Evolutionary conservation across 257 asterid genomes (phyloP).

Genomic region (Pogostemon cablin): DNA sequence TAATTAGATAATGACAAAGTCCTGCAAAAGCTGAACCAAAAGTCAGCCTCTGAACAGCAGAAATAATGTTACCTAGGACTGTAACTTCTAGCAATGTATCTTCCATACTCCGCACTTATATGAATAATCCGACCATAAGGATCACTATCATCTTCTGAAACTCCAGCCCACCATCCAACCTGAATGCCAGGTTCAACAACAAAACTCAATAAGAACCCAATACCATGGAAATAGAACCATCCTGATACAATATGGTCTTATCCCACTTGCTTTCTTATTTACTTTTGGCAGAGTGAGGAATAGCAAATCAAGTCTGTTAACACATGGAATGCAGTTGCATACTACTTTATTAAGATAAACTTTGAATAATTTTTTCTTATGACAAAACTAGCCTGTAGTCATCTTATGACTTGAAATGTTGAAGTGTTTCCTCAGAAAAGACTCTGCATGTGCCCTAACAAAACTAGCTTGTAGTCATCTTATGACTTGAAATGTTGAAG

Average conservation of each 20-base stretch:
- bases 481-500: not conserved
- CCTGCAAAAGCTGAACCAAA: slow-evolving; percentile 19
- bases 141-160: slow-evolving; percentile 69
- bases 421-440: slow-evolving; percentile 6
- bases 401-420: not conserved
- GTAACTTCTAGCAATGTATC: slow-evolving; percentile 89
- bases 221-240: not conserved
- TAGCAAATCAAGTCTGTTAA: slow-evolving; percentile 19
- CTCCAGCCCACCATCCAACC: slow-evolving; percentile 99
- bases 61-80: slow-evolving; percentile 78
- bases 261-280: not conserved
- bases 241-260: slow-evolving; percentile 12
- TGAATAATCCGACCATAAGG: slow-evolving; percentile 89
- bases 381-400: slow-evolving; percentile 9
- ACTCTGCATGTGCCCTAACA: slow-evolving; percentile 15
- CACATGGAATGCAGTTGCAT: not conserved
- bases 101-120: slow-evolving; percentile 88
- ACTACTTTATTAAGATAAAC: not conserved
- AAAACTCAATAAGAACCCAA: slow-evolving; percentile 28
- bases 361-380: not conserved
- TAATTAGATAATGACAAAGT: not conserved
- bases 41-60: slow-evolving; percentile 4
- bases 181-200: slow-evolving; percentile 44
- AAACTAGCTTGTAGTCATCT: slow-evolving; percentile 4
- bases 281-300: slow-evolving; percentile 18